Evolutionary conservation across 352 stramenopile genomes (phyloP).

Genomic region (Globisporangium takayamanum): DNA sequence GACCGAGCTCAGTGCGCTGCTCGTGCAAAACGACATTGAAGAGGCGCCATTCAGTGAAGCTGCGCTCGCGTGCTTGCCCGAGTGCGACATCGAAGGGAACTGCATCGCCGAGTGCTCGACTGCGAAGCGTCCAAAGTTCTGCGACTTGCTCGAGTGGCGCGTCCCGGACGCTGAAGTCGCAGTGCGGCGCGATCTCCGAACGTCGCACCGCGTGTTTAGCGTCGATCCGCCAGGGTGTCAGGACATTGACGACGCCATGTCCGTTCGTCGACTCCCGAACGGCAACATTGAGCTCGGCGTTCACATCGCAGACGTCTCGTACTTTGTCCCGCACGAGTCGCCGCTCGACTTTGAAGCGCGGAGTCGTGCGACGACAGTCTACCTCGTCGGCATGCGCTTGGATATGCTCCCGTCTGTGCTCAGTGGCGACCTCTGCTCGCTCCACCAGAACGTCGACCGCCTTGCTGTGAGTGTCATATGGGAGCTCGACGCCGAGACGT

Average conservation of each 20-base stretch:
- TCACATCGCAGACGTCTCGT: constrained; percentile 99
- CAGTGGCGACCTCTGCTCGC: constrained; percentile 85
- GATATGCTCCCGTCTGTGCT: constrained; percentile 92
- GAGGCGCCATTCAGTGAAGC: constrained; percentile 82
- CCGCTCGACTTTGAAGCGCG: constrained; percentile 94
- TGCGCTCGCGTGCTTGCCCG: constrained; percentile 76
- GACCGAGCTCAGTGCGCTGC: constrained; percentile 76
- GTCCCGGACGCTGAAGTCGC: constrained; percentile 45
- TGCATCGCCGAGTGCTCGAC: constrained; percentile 70
- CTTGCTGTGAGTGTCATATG: constrained; percentile 91
- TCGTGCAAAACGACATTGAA: constrained; percentile 79
- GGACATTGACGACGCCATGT: constrained; percentile 91
- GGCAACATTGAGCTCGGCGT: constrained; percentile 92
- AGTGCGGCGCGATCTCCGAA: constrained; percentile 59
- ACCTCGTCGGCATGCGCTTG: constrained; percentile 93
- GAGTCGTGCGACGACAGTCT: constrained; percentile 92
- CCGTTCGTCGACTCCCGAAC: constrained; percentile 64
- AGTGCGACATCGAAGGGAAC: constrained; percentile 60
- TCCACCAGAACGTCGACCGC: constrained; percentile 87
- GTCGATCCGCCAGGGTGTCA: constrained; percentile 86
- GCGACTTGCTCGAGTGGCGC: constrained; percentile 60
- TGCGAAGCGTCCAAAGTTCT: constrained; percentile 49
- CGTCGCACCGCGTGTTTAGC: constrained; percentile 78
- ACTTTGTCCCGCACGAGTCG: constrained; percentile 96
- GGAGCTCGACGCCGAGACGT: constrained; percentile 75